phyloP scores from a whole-genome alignment of 345 rosid species.

The Heritiera littoralis region DNA sequence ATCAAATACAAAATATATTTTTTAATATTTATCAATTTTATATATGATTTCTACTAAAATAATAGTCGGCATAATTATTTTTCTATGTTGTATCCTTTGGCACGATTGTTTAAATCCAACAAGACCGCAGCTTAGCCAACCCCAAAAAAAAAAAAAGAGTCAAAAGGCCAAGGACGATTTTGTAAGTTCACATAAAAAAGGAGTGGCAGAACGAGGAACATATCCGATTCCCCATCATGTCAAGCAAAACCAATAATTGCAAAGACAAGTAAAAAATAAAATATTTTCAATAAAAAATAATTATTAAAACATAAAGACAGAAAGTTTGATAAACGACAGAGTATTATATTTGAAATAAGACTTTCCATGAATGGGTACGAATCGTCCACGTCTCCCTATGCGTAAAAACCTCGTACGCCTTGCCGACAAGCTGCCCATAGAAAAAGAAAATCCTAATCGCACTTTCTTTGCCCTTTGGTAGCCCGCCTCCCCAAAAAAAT shows the following conservation, averaged over 20 bases:
- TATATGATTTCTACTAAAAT: too few species aligned
- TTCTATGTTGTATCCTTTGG: too few species aligned
- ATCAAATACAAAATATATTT: too few species aligned
- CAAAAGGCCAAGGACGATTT: slow-evolving; percentile 9
- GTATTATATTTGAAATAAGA: slow-evolving; percentile 19
- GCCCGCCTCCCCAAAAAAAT: not conserved
- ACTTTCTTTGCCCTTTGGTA: not conserved
- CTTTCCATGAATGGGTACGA: slow-evolving; percentile 44
- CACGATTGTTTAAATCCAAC: too few species aligned
- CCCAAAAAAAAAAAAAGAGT: not conserved
- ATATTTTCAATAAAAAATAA: not conserved
- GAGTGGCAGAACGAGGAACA: not conserved
- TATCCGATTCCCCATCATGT: slow-evolving; percentile 13
- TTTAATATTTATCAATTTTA: too few species aligned
- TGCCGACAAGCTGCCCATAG: slow-evolving; percentile 61
- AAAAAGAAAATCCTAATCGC: slow-evolving; percentile 26
- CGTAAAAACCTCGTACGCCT: slow-evolving; percentile 76
- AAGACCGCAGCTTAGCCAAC: too few species aligned
- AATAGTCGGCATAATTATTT: too few species aligned
- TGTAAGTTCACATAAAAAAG: slow-evolving; percentile 1
- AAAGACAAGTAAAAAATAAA: not conserved
- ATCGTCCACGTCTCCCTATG: slow-evolving; percentile 62
- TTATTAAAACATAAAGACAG: not conserved
- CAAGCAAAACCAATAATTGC: slow-evolving; percentile 33
- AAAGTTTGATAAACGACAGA: slow-evolving; percentile 22